Evolutionary conservation across 2,329 filamentous ascomycete species (phyloP).

Genomic region (Phaeosphaeria sp.): DNA sequence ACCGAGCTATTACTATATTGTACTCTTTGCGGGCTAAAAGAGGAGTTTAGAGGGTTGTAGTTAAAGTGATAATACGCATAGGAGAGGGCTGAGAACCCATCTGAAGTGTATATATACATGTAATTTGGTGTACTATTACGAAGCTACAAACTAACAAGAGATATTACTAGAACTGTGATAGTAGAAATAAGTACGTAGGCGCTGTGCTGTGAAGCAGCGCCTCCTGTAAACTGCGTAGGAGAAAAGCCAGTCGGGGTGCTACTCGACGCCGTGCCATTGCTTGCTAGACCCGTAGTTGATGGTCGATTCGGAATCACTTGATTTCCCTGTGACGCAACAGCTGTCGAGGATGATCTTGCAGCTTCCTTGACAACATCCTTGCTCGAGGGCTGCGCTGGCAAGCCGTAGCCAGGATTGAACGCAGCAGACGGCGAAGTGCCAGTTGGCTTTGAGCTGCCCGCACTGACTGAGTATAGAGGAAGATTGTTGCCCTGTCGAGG

Average conservation of each 20-base stretch:
- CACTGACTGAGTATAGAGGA: background rate
- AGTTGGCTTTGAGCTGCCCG: background rate
- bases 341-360: background rate
- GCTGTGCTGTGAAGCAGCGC: background rate
- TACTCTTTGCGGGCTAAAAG: too few relatives aligned
- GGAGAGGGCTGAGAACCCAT: too few relatives aligned
- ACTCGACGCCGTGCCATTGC: background rate
- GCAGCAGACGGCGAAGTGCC: background rate
- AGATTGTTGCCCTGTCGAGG: background rate
- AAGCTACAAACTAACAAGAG: background rate
- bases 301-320: background rate
- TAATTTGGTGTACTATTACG: background rate
- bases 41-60: too few relatives aligned
- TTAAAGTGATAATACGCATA: too few relatives aligned
- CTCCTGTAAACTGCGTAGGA: background rate
- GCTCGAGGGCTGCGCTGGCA: background rate
- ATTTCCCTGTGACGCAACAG: background rate
- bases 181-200: background rate
- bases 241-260: background rate
- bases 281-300: background rate
- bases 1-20: too few relatives aligned
- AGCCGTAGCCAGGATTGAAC: background rate
- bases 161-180: background rate
- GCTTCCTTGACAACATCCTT: background rate
- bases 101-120: too few relatives aligned